Percentiles rank a stretch among this genome's conserved stretches.
Evolutionary conservation across 495 filamentous ascomycete genomes (phyloP).

Genomic region (Durotheca rogersii): DNA sequence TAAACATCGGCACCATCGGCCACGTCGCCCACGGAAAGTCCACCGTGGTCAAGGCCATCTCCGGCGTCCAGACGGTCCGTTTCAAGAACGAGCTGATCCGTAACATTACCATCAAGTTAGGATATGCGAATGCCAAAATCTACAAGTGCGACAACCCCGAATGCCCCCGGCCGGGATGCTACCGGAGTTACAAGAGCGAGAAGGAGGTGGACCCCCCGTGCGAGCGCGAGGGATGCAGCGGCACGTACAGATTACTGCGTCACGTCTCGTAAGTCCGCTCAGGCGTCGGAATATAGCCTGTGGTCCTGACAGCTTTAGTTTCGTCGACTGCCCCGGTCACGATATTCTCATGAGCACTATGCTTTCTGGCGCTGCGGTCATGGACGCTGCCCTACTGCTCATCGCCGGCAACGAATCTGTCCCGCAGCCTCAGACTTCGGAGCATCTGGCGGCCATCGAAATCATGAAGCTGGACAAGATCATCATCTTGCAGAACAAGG

Average conservation of each 20-base stretch:
- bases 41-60: constrained; percentile 98
- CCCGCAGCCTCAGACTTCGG: constrained; percentile 97
- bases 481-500: constrained; percentile 99
- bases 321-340: constrained; percentile 98
- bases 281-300: not conserved
- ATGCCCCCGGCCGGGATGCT: constrained; percentile 93
- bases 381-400: constrained; percentile 94
- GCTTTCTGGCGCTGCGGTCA: constrained; percentile 98
- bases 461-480: constrained; percentile 77
- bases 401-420: constrained; percentile 99
- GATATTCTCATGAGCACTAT: constrained; percentile 99
- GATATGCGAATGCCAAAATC: constrained; percentile 98
- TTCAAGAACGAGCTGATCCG: constrained; percentile 99
- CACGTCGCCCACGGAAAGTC: constrained; percentile 99
- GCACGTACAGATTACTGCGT: constrained; percentile 78
- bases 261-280: constrained; percentile 74
- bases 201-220: constrained; percentile 96
- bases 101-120: constrained; percentile 99
- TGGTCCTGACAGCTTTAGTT: constrained; percentile 50
- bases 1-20: constrained; percentile 98
- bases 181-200: constrained; percentile 95
- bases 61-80: constrained; percentile 95
- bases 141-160: constrained; percentile 94
- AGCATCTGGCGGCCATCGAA: constrained; percentile 97
- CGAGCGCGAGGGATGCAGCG: constrained; percentile 86